Evolutionary conservation across 352 stramenopile species (phyloP), one percentile per base, ranked within the genome.

Genomic region (Globisporangium polare): DNA sequence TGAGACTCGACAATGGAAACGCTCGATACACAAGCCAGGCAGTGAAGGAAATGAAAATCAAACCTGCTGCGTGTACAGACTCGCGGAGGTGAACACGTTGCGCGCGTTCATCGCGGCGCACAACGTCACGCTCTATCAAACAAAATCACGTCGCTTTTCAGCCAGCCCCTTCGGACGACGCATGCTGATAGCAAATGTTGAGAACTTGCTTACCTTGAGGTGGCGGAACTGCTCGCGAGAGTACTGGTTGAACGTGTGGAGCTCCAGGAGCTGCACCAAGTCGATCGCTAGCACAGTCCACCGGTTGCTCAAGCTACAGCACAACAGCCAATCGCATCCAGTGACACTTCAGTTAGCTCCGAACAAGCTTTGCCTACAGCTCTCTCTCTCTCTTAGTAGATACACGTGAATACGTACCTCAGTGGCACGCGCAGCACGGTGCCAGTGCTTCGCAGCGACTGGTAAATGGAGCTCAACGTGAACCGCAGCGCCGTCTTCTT

Each of bases 231-330:
- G 64, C 41, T 92, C 80, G 47, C 83, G 68, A 22, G 68, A 75
- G 62, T 91, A 86, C 49, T 83, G 79, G 43, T 89, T 89, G 62
- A 86, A 89, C 2, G 74, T 81, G 63, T 92, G 81, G 3, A 79
- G 63, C 45, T 87, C 72, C 7, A 94, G 53, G n/a, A 94, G 62
- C 26, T 70, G 61, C 10, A 52, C 62, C 75, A 91, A 83, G 43
- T 94, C 85, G 24, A 92, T 43, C 5, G 72, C 76, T n/a, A 94
- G 35, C 3, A 83, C 74, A 13, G 72, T 89, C 85, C 82, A 94
- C 29, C n/a, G 67, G 37, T 74, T 67, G 53, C 65, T 67, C 46
- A 88, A 66, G 17, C 77, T 88, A 55, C 18, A 24, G 20, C 27
- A 41, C 24, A 37, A 35, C 51, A 53, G 29, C 53, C 22, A 27